Evolutionary conservation across 2,329 filamentous ascomycete species (phyloP).

Genomic region (Colletotrichum sublineola): DNA sequence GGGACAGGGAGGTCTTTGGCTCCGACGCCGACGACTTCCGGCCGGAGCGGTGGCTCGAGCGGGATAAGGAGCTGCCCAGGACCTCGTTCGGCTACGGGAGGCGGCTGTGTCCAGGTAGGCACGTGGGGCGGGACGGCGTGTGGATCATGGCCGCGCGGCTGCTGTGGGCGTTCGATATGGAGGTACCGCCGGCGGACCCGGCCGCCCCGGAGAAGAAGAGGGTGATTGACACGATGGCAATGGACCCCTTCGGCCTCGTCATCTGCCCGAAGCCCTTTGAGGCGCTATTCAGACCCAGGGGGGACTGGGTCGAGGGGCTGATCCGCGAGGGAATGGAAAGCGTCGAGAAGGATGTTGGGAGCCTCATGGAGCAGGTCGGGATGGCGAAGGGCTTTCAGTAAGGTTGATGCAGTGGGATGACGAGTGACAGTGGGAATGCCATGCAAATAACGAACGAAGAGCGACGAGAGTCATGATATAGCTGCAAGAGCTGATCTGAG

Average conservation of each 20-base stretch:
- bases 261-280: slow-evolving; percentile 11
- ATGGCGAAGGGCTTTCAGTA: background rate
- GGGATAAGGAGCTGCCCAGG: slow-evolving; percentile 31
- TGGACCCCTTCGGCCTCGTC: background rate
- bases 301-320: slow-evolving; percentile 23
- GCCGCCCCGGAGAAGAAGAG: background rate
- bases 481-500: too few species aligned
- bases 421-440: background rate
- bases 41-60: slow-evolving; percentile 63
- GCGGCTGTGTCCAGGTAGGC: slow-evolving; percentile 59
- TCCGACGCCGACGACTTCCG: slow-evolving; percentile 58
- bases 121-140: slow-evolving; percentile 60
- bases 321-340: background rate
- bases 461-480: too few species aligned
- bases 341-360: background rate
- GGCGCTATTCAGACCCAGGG: slow-evolving; percentile 13
- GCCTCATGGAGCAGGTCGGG: slow-evolving; percentile 10
- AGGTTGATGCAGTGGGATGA: background rate
- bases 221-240: slow-evolving; percentile 7
- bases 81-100: slow-evolving; percentile 57
- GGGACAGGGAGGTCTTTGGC: slow-evolving; percentile 59
- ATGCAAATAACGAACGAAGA: too few species aligned
- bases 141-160: slow-evolving; percentile 57
- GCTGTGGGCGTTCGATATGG: slow-evolving; percentile 64
- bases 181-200: slow-evolving; percentile 33